A percentile compares a stretch with the other conserved stretches of the same genome.
Evolutionary conservation across 23 red algal species (phyloP).

Genomic region (Gracilaria domingensis): DNA sequence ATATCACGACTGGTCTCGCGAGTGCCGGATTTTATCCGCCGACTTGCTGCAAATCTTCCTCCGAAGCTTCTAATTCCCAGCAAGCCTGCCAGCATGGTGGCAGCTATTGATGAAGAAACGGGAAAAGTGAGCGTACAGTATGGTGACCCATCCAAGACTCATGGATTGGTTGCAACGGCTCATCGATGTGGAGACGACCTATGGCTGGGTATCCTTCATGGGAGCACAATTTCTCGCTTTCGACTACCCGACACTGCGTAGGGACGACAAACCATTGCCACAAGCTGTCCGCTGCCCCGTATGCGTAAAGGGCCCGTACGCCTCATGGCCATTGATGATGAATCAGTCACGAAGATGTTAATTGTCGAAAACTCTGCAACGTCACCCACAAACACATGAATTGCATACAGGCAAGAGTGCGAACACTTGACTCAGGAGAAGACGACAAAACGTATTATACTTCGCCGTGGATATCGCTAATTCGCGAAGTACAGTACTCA

Average conservation of each 20-base stretch:
- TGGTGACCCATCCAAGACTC: neutral
- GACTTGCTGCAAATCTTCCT: constrained; percentile 12
- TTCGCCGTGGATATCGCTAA: no score
- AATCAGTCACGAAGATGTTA: neutral
- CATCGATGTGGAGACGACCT: constrained; percentile 30
- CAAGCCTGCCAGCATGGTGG: constrained; percentile 14
- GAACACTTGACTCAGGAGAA: neutral
- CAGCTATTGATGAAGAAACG: constrained; percentile 17
- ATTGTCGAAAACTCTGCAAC: no score
- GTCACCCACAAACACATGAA: neutral
- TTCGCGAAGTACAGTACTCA: no score
- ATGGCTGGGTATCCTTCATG: constrained; percentile 26
- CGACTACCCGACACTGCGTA: neutral
- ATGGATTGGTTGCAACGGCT: constrained; percentile 4
- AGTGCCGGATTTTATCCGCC: neutral
- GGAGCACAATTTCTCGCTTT: constrained; percentile 26
- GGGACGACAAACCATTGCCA: no score
- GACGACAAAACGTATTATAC: neutral
- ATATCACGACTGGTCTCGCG: neutral
- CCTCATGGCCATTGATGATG: neutral
- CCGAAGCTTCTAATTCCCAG: neutral
- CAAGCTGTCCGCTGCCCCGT: no score
- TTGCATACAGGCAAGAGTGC: neutral
- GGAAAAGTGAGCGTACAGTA: neutral
- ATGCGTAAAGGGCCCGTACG: neutral